Conservation (phyloP, 2,329 filamentous ascomycete genomes). For the Cladosporium sp. region DNA sequence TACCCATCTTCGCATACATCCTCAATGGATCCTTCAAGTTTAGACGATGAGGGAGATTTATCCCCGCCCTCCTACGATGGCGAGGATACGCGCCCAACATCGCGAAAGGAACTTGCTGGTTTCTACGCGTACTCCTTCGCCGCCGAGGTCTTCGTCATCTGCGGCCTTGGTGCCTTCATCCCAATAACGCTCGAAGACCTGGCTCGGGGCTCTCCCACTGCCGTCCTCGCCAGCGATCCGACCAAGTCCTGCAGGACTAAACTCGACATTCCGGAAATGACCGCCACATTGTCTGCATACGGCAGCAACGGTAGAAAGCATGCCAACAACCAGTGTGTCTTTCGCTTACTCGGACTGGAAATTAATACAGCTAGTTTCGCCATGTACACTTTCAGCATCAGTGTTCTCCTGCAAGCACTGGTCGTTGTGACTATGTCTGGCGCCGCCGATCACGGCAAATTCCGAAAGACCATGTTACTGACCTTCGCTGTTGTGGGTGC, state of each 20-base stretch:
- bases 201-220: slow-evolving; percentile 73
- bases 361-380: slow-evolving; percentile 96
- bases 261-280: slow-evolving; percentile 10
- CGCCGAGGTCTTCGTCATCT: slow-evolving; percentile 94
- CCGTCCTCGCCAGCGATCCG: slow-evolving; percentile 77
- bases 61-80: slow-evolving; percentile 64
- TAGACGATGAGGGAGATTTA: slow-evolving; percentile 11
- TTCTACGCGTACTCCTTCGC: slow-evolving; percentile 98
- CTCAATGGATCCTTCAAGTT: slow-evolving; percentile 20
- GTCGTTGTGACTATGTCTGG: slow-evolving; percentile 89
- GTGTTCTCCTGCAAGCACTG: slow-evolving; percentile 83
- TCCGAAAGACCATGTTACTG: slow-evolving; percentile 79
- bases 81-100: slow-evolving; percentile 88
- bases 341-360: slow-evolving; percentile 77
- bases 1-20: slow-evolving; percentile 13
- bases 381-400: slow-evolving; percentile 97
- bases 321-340: slow-evolving; percentile 66
- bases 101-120: slow-evolving; percentile 79
- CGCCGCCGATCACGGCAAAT: slow-evolving; percentile 47
- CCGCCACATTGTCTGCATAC: neutral
- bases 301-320: neutral
- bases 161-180: slow-evolving; percentile 85
- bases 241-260: slow-evolving; percentile 66
- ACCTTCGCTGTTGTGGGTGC: slow-evolving; percentile 83
- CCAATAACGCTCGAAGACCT: slow-evolving; percentile 93